Base-by-base conservation (phyloP, 345 rosid genomes). In the Linum lewisii region DNA sequence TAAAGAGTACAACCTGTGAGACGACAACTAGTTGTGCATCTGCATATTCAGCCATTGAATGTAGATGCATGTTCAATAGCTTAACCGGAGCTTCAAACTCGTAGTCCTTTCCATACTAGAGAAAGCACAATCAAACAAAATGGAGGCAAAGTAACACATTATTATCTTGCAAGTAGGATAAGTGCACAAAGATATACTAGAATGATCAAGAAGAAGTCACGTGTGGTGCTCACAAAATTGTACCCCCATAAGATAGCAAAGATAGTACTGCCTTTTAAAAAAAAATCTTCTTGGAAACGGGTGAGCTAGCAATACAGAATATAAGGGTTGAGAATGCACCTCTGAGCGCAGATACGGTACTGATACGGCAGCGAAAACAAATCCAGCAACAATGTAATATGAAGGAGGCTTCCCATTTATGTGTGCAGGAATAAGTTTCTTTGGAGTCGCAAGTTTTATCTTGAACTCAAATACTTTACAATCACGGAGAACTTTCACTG, bases 31-130 rank as follows among this genome's bases (percentile, higher is more conserved):
- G 85, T 72, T 91, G 96, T 73, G 86, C 95, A 65, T 86, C 90
- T 44, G 69, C 74, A 34, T 95, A 82, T 61, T 83, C 85, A 38
- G 93, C 88, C 98, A 91, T 88, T 62, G 85, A 81, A 67, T 91
- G 96, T 24, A 88, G 84, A 80, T 78, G 92, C 71, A 86, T 88
- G 69, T 86, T 90, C 78, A 88, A 77, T 34, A 91, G 78, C 70
- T 91, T 91, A 37, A 88, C 98, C 1, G 98, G 96, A 60, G 98
- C 93, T 75, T 91, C 96, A 64, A 82, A 91, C 66, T 91, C 98
- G 58, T 88, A 91, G 49, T 88, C 95, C 83, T 91, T 91, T 42
- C 98, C 95, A 70, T 91, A 88, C 98, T 88, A 82, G 36, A 69
- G 61, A 51, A 19, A 38, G 42, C 2, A 19, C 24, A 52, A 59